phyloP scores from a whole-genome alignment of 306 rosid species.

The Hippophae gyantsensis region DNA sequence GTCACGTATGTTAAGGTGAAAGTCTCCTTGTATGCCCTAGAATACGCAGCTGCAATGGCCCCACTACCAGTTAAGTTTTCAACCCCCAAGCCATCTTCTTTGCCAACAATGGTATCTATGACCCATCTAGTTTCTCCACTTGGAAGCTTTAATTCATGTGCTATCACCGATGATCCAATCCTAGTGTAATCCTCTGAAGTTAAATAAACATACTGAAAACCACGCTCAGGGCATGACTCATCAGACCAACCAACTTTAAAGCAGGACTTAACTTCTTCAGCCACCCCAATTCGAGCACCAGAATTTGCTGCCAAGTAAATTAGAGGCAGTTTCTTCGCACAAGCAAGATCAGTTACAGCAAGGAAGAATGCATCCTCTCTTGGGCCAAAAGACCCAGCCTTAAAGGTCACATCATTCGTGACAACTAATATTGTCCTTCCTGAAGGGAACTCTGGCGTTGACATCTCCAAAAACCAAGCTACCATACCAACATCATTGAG shows the following conservation, averaged over 20 bases:
- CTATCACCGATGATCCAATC: constrained; percentile 72
- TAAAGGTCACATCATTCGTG: constrained; percentile 85
- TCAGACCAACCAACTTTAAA: constrained; percentile 97
- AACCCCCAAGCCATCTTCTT: constrained; percentile 92
- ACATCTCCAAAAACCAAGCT: constrained; percentile 89
- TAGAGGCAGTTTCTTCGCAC: constrained; percentile 67
- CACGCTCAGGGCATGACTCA: constrained; percentile 82
- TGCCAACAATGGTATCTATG: constrained; percentile 90
- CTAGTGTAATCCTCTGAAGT: constrained; percentile 77
- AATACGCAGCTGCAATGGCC: constrained; percentile 89
- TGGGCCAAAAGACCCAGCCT: constrained; percentile 97
- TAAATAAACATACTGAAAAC: constrained; percentile 83
- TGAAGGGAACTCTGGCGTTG: constrained; percentile 84
- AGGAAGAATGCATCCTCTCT: constrained; percentile 90
- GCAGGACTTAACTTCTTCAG: constrained; percentile 90
- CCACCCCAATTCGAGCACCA: constrained; percentile 95
- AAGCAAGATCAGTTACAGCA: constrained; percentile 90
- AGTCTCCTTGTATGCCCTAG: constrained; percentile 86
- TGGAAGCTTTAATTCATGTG: constrained; percentile 60
- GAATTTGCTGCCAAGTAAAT: constrained; percentile 96
- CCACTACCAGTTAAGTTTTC: constrained; percentile 96
- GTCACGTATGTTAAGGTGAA: constrained; percentile 92
- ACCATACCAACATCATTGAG: constrained; percentile 93
- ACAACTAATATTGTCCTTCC: constrained; percentile 86
- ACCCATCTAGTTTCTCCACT: constrained; percentile 91